These are phyloP conservation scores for Solanum etuberosum DNA, from an alignment of 257 asterid species.

Conservation along the genomic window DNA sequence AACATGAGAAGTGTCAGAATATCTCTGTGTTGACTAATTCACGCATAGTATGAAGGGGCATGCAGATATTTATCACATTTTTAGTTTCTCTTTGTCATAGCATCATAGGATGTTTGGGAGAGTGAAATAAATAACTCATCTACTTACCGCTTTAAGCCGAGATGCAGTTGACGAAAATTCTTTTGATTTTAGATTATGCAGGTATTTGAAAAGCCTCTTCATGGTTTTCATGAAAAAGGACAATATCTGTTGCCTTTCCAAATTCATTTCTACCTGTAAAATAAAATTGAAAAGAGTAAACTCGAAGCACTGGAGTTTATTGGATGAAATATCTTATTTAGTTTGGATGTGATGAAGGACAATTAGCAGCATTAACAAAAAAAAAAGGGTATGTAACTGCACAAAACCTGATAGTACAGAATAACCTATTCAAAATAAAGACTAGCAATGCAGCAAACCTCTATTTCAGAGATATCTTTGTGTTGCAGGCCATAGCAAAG, in stretches of 20 bases:
- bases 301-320: background rate
- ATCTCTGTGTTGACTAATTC: background rate
- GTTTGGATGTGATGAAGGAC: background rate
- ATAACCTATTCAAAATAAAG: background rate
- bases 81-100: background rate
- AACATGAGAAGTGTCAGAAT: background rate
- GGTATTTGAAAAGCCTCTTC: conserved; percentile 62
- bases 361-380: background rate
- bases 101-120: background rate
- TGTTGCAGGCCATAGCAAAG: conserved; percentile 86
- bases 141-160: conserved; percentile 55
- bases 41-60: background rate
- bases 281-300: background rate
- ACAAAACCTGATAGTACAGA: background rate
- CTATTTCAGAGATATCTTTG: conserved; percentile 45
- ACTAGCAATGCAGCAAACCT: conserved; percentile 32
- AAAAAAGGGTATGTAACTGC: background rate
- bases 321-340: background rate
- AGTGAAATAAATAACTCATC: background rate
- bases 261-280: conserved; percentile 56
- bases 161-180: conserved; percentile 39
- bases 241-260: conserved; percentile 69
- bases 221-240: conserved; percentile 50
- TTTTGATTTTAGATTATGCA: conserved; percentile 26
- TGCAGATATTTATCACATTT: background rate